A percentile compares a stretch with the other conserved stretches of the same genome.
These are phyloP conservation scores for Zopfochytrium polystomum DNA, from an alignment of 371 early-diverging fungal genomes.

Conservation along the genomic window DNA sequence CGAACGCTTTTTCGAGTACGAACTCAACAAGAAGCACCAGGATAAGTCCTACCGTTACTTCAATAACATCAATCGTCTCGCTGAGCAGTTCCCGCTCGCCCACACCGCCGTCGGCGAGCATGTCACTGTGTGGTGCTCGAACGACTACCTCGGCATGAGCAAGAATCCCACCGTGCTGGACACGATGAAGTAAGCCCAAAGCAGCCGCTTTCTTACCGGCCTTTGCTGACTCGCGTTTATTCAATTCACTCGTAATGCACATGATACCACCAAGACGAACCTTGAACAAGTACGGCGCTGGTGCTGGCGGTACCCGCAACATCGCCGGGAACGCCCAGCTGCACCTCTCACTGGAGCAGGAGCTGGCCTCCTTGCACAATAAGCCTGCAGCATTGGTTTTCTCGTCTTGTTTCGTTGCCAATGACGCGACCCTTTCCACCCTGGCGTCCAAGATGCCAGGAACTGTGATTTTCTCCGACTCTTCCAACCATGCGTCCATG, in stretches of 20 bases:
- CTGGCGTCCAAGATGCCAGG: slow-evolving; percentile 87
- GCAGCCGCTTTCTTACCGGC: too few species aligned
- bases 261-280: too few species aligned
- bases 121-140: slow-evolving; percentile 98
- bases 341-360: slow-evolving; percentile 86
- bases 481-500: slow-evolving; percentile 97
- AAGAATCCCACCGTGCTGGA: slow-evolving; percentile 81
- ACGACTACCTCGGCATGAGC: slow-evolving; percentile 96
- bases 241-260: too few species aligned
- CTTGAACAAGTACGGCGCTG: slow-evolving; percentile 93
- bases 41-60: slow-evolving; percentile 97
- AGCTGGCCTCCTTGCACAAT: slow-evolving; percentile 89
- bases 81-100: slow-evolving; percentile 85
- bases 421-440: slow-evolving; percentile 93
- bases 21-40: slow-evolving; percentile 90
- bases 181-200: slow-evolving; percentile 94
- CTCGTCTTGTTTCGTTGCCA: slow-evolving; percentile 98
- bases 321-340: slow-evolving; percentile 96
- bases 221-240: too few species aligned
- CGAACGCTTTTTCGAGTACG: slow-evolving; percentile 74
- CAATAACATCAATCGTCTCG: slow-evolving; percentile 98
- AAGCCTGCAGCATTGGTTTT: slow-evolving; percentile 93
- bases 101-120: slow-evolving; percentile 84
- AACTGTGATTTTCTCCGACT: slow-evolving; percentile 92
- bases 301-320: slow-evolving; percentile 99